phyloP scores from a whole-genome alignment of 345 rosid species.

The Jatropha curcas region DNA sequence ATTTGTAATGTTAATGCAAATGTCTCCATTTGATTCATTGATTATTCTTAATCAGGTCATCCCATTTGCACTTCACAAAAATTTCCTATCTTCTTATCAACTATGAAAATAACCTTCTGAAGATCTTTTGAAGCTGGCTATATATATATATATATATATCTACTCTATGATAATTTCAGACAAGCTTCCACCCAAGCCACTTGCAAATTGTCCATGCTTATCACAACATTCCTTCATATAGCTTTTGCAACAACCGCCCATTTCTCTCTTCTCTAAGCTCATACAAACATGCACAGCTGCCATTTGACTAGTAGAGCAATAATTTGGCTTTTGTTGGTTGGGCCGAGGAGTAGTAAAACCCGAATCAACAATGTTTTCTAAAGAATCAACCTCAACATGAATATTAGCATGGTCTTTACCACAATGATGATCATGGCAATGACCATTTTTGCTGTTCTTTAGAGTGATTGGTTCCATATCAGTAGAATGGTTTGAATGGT shows the following conservation, averaged over 20 bases:
- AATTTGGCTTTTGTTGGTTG: neutral
- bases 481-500: slow-evolving; percentile 10
- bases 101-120: neutral
- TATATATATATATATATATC: neutral
- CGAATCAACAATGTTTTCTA: slow-evolving; percentile 8
- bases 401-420: neutral
- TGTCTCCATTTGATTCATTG: slow-evolving; percentile 4
- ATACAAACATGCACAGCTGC: slow-evolving; percentile 12
- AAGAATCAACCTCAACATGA: slow-evolving; percentile 3
- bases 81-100: slow-evolving; percentile 4
- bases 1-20: neutral
- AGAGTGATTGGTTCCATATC: neutral
- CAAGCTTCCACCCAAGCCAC: slow-evolving; percentile 33
- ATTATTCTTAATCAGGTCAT: neutral
- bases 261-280: slow-evolving; percentile 39
- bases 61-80: neutral
- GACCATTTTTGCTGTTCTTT: neutral
- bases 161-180: slow-evolving; percentile 41
- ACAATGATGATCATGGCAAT: slow-evolving; percentile 8
- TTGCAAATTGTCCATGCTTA: slow-evolving; percentile 33
- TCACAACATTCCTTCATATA: slow-evolving; percentile 45
- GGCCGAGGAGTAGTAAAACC: neutral
- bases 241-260: slow-evolving; percentile 49
- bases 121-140: neutral
- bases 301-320: slow-evolving; percentile 6